These are phyloP conservation scores for Blepharisma japonicum DNA, from an alignment of 73 alveolate genomes.

Conservation along the genomic window DNA sequence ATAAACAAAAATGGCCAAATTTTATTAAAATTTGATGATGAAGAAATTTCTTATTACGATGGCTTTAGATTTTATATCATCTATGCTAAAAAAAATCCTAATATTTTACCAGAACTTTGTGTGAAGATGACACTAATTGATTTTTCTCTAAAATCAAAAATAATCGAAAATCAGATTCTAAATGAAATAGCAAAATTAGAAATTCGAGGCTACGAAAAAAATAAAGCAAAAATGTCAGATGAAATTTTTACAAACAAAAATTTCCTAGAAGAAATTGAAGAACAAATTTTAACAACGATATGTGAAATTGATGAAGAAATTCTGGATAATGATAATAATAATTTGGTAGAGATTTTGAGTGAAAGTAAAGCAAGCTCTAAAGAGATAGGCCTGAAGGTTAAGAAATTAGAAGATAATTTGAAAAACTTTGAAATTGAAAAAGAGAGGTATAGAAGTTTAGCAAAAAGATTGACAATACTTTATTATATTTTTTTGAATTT, in stretches of 20 bases:
- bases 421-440: neutral
- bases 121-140: slow-evolving; percentile 96
- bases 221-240: neutral
- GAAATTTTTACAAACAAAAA: neutral
- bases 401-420: slow-evolving; percentile 56
- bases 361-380: slow-evolving; percentile 90
- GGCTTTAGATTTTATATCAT: slow-evolving; percentile 95
- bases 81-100: slow-evolving; percentile 97
- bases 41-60: slow-evolving; percentile 85
- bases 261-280: neutral
- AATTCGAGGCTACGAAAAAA: slow-evolving; percentile 95
- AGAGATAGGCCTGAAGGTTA: slow-evolving; percentile 88
- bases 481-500: slow-evolving; percentile 95
- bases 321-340: slow-evolving; percentile 94
- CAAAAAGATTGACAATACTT: slow-evolving; percentile 94
- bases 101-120: slow-evolving; percentile 97
- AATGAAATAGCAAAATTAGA: slow-evolving; percentile 97
- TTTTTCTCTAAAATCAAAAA: slow-evolving; percentile 97
- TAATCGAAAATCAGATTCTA: slow-evolving; percentile 96
- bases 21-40: slow-evolving; percentile 66
- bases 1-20: slow-evolving; percentile 78
- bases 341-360: slow-evolving; percentile 83
- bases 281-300: slow-evolving; percentile 56
- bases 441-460: slow-evolving; percentile 55
- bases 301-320: slow-evolving; percentile 79